Base-by-base conservation (phyloP, 768 basidiomycete species). In the Phlegmacium glaucopus region DNA sequence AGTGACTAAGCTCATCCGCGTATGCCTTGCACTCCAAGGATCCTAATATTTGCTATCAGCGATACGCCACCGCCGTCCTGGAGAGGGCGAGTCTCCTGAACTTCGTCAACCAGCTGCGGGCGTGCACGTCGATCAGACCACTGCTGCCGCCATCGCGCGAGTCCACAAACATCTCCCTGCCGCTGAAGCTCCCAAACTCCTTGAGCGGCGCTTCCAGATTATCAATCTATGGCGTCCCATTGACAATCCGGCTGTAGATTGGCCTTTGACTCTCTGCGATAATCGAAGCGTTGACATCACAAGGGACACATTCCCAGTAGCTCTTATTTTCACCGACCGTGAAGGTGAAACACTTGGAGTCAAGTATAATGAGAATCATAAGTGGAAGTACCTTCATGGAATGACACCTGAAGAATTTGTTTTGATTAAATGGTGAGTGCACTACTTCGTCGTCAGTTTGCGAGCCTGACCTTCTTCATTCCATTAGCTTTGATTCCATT, bases 181-280 rank as follows among this genome's bases (percentile, higher is more conserved):
- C 0, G 59, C 57, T 0, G 78, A 82, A 4, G 79, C 58, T 0
- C 61, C 68, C 4, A 63, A 62, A 12, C 68, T 80, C 27, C 60
- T 80, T 12, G 61, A 69, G 48, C 65, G 68, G 15, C 73, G 78
- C 1, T 79, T 77, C 67, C 78, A 80, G 47, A 78, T 82, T 28
- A 74, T 83, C 48, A 83, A 82, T 53, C 67, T 83, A 17, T 83
- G 81, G 81, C 66, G 81, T 2, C 79, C 81, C 6, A 80, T 82
- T 39, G 58, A 54, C 1, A 60, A 75, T 49, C 59, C 73, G 0
- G 79, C 77, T 0, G 41, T 66, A 6, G 79, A 82, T 50, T 74
- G 69, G 68, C 80, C 80, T 0, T 63, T 82, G 4, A 72, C 70
- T 0, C 54, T 81, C 7, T 78, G 78, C 48, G 79, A 83, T 52